Evolutionary conservation across 1,284 basidiomycete genomes (phyloP).

Genomic region (Ganoderma boninense): DNA sequence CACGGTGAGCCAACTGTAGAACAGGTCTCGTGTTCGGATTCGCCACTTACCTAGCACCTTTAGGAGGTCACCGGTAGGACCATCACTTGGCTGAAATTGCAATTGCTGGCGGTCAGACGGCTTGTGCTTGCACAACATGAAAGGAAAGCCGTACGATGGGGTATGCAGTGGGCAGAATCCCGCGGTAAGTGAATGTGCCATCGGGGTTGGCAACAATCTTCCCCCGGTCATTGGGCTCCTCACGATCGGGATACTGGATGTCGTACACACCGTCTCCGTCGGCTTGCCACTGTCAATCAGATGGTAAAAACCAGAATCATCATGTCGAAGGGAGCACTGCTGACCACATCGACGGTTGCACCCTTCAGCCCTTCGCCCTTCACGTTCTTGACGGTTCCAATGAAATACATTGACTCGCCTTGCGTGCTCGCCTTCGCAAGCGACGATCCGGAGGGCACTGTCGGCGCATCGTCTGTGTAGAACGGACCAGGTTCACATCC

Average conservation of each 20-base stretch:
- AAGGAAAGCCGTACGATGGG: conserved; percentile 40
- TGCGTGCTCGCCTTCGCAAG: conserved; percentile 43
- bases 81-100: conserved; percentile 49
- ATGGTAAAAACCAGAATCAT: not conserved
- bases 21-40: not conserved
- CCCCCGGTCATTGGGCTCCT: conserved; percentile 48
- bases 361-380: conserved; percentile 45
- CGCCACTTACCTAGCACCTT: conserved; percentile 38
- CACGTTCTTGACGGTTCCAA: conserved; percentile 45
- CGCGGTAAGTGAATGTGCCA: conserved; percentile 48
- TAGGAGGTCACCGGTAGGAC: conserved; percentile 47
- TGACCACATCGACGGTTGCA: conserved; percentile 48
- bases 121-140: not conserved
- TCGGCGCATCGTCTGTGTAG: conserved; percentile 47
- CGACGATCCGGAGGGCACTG: conserved; percentile 46
- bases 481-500: conserved; percentile 52
- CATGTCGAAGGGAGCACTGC: conserved; percentile 9
- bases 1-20: conserved; percentile 7
- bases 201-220: conserved; percentile 45
- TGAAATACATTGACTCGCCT: conserved; percentile 48
- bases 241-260: conserved; percentile 47
- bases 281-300: conserved; percentile 48
- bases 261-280: conserved; percentile 52
- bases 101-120: conserved; percentile 1
- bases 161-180: conserved; percentile 48